phyloP scores from a whole-genome alignment of 1,284 basidiomycete genomes.

The Abortiporus biennis region DNA sequence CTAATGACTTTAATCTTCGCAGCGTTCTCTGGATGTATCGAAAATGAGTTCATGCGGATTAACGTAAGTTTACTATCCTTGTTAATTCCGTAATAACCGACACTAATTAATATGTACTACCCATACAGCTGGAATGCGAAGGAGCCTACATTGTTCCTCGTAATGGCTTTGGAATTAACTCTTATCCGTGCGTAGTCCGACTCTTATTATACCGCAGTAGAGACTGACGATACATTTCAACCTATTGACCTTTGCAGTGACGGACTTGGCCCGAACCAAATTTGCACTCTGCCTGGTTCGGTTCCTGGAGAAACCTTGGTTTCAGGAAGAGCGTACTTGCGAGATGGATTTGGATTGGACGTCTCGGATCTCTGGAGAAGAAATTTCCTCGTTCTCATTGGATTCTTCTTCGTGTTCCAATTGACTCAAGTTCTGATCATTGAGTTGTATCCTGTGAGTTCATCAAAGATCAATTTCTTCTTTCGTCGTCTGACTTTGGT shows the following conservation, averaged over 20 bases:
- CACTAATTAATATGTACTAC: no score
- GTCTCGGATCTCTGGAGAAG: slow-evolving; percentile 54
- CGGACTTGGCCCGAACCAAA: slow-evolving; percentile 56
- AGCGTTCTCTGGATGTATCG: slow-evolving; percentile 75
- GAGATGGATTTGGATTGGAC: slow-evolving; percentile 45
- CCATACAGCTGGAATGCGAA: slow-evolving; percentile 54
- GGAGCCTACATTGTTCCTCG: slow-evolving; percentile 66
- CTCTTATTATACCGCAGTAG: slow-evolving; percentile 13
- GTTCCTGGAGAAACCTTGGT: slow-evolving; percentile 41
- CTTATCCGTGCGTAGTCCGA: slow-evolving; percentile 55
- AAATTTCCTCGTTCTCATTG: slow-evolving; percentile 50
- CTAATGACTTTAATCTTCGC: slow-evolving; percentile 1
- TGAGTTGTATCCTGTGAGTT: slow-evolving; percentile 58
- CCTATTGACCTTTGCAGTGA: slow-evolving; percentile 20
- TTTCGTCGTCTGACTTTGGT: slow-evolving; percentile 1
- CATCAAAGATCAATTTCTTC: neutral
- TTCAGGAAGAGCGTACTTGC: slow-evolving; percentile 53
- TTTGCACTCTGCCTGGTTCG: slow-evolving; percentile 62
- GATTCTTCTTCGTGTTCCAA: slow-evolving; percentile 66
- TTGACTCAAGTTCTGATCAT: slow-evolving; percentile 53
- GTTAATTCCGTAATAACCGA: no score
- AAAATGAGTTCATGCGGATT: slow-evolving; percentile 80
- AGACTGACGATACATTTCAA: slow-evolving; percentile 9
- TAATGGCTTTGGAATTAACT: slow-evolving; percentile 54
- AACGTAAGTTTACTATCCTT: slow-evolving; percentile 39